Conservation (phyloP, 257 asterid species). For the Lycium ferocissimum region DNA sequence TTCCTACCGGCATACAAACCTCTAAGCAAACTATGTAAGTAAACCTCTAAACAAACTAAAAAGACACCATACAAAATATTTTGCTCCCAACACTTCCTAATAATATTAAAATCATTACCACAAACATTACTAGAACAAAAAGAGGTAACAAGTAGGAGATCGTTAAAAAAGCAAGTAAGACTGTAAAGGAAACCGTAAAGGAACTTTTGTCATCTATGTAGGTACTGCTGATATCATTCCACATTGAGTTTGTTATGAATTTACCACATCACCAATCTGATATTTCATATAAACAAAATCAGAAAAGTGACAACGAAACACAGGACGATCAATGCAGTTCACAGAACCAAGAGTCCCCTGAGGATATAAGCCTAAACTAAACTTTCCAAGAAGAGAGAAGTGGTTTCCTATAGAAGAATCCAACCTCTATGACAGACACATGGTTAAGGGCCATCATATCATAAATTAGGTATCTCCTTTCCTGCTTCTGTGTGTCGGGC, state of each 20-base stretch:
- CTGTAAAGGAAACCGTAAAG: neutral
- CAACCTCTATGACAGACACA: constrained; percentile 46
- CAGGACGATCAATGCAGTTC: neutral
- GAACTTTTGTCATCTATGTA: neutral
- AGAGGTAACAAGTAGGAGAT: neutral
- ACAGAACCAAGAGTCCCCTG: neutral
- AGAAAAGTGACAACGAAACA: neutral
- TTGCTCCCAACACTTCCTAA: too few species aligned
- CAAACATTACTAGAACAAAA: neutral
- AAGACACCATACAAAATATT: too few species aligned
- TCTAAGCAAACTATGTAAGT: too few species aligned
- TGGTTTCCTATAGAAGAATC: neutral
- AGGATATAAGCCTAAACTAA: neutral
- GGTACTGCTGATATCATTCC: neutral
- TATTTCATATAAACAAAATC: neutral
- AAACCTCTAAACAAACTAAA: too few species aligned
- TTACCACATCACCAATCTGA: neutral
- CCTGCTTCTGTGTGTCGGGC: constrained; percentile 85
- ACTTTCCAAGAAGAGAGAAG: neutral
- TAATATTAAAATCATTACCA: too few species aligned
- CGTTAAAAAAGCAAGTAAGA: neutral
- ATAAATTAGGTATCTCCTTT: constrained; percentile 95
- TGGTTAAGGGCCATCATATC: constrained; percentile 66
- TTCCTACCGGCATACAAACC: too few species aligned
- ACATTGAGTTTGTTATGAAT: neutral